phyloP scores from a whole-genome alignment of 2,329 filamentous ascomycete species.

The Aspergillus aculeatus region DNA sequence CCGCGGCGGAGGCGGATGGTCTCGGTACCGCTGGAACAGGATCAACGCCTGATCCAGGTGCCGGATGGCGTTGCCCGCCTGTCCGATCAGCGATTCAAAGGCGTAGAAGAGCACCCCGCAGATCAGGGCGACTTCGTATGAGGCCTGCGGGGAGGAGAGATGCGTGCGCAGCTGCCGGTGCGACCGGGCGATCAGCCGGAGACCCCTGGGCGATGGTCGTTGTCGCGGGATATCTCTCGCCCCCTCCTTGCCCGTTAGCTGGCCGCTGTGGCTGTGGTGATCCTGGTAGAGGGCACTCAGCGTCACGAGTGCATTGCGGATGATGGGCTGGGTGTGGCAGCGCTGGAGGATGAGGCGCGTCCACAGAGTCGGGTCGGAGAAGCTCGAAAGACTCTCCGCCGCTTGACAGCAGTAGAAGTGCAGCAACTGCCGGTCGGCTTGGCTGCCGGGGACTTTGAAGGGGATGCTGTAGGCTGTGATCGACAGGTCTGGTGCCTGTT shows the following conservation, averaged over 20 bases:
- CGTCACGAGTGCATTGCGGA: conserved; percentile 23
- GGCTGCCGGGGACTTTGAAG: conserved; percentile 26
- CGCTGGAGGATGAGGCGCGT: conserved; percentile 20
- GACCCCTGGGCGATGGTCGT: background rate
- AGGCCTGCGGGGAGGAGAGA: conserved; percentile 19
- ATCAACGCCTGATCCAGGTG: conserved; percentile 26
- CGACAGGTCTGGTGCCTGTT: background rate
- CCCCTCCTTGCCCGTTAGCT: background rate
- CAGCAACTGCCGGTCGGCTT: conserved; percentile 23
- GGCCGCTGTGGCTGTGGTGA: background rate
- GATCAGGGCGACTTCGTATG: conserved; percentile 22
- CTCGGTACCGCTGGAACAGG: conserved; percentile 18
- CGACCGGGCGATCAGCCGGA: conserved; percentile 21
- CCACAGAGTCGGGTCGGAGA: conserved; percentile 23
- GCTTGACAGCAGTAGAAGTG: conserved; percentile 25
- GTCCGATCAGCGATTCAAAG: conserved; percentile 25
- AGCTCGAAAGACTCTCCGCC: conserved; percentile 16
- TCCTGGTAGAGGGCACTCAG: conserved; percentile 23
- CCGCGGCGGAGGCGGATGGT: background rate
- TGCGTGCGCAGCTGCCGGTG: conserved; percentile 26
- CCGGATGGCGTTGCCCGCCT: conserved; percentile 21
- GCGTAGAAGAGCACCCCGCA: conserved; percentile 29
- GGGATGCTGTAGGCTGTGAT: conserved; percentile 24
- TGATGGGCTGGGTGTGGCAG: conserved; percentile 22
- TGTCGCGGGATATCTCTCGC: background rate